phyloP scores from a whole-genome alignment of 139 green algal genomes.

The Deuterostichococcus epilithicus region DNA sequence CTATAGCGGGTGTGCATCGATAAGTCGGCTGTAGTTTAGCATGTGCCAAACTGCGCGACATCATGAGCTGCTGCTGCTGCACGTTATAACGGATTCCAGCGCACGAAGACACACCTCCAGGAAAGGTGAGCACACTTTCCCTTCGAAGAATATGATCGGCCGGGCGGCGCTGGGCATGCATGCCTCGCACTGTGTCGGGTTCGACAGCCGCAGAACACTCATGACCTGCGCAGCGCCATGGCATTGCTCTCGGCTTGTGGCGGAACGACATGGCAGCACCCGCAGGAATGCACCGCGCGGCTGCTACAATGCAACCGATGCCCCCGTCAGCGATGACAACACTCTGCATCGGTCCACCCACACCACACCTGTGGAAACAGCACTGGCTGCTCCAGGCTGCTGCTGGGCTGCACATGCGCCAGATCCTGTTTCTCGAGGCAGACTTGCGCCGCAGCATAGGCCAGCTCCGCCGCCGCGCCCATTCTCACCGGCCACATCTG shows the following conservation, averaged over 20 bases:
- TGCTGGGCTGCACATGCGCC: neutral
- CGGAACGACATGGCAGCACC: too few relatives aligned
- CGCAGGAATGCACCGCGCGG: neutral
- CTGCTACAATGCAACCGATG: too few relatives aligned
- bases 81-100: too few relatives aligned
- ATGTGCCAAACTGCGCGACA: too few relatives aligned
- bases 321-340: too few relatives aligned
- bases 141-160: neutral
- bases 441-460: neutral
- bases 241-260: too few relatives aligned
- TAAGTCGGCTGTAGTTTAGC: too few relatives aligned
- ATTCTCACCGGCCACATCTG: neutral
- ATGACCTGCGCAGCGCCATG: neutral
- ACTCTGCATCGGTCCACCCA: too few relatives aligned
- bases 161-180: neutral
- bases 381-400: neutral
- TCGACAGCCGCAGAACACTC: neutral
- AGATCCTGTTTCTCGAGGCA: neutral
- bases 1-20: too few relatives aligned
- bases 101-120: neutral
- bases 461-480: neutral
- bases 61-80: too few relatives aligned
- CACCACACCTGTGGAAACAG: too few relatives aligned
- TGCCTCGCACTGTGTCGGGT: neutral
- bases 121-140: neutral